Base-by-base conservation (phyloP, 2,329 filamentous ascomycete species). In the Sarocladium kiliense region DNA sequence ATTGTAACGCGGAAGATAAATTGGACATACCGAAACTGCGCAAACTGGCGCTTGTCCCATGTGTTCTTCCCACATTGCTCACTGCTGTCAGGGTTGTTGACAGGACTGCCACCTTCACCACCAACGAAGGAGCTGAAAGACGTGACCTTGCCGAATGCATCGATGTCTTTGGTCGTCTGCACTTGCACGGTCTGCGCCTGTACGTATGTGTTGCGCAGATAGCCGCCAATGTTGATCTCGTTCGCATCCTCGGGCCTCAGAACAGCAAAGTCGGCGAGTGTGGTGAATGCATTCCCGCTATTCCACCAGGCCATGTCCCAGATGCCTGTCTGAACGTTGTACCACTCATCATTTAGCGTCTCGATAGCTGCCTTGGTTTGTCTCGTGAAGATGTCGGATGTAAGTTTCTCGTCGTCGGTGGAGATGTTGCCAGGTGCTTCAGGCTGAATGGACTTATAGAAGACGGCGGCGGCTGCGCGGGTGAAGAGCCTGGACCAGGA, bases 261-360 rank as follows among this genome's bases (percentile, higher is more conserved):
- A 11, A 58, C 55, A 3, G 74, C 69, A 64, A 78, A 79, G 64
- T 89, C 82, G 53, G 77, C 79, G 18, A 89, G 68, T 2, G 77
- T 77, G 0, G 84, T 87, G 57, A 90, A 71, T 56, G 77, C 77
- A 64, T 89, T 90, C 44, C 81, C 87, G 54, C 79, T 79, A 64
- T 89, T 88, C 87, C 87, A 91, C 87, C 87, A 91, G 7, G 79
- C 77, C 0, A 78, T 78, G 55, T 81, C 70, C 84, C 84, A 90
- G 12, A 88, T 71, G 3, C 87, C 87, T 1, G 76, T 82, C 4
- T 65, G 63, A 2, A 68, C 56, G 63, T 86, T 78, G 66, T 89
- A 89, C 79, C 81, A 89, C 16, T 67, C 60, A 2, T 60, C 57
- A 61, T 87, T 83, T 1, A 88, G 73, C 5, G 74, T 65, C 34